Percentiles rank a stretch among this genome's conserved stretches.
Conservation (phyloP, 139 green algal species). For the Chlorella ohadii region DNA sequence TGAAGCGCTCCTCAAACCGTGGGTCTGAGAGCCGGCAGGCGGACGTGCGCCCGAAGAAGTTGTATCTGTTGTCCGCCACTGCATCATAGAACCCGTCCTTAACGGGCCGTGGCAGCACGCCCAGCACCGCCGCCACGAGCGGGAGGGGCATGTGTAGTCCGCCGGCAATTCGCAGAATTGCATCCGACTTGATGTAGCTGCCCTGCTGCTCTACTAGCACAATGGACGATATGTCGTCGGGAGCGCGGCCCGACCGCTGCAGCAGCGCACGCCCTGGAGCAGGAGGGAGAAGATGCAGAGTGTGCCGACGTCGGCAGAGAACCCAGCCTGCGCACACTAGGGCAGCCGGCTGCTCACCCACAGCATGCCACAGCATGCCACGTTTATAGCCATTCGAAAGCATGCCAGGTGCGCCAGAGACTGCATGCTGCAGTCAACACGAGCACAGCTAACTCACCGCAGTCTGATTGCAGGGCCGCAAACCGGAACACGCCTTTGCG, state of each 20-base stretch:
- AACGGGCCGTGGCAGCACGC: constrained; percentile 51
- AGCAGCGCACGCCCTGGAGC: constrained; percentile 68
- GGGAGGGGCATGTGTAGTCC: constrained; percentile 62
- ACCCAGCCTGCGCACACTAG: too few relatives aligned
- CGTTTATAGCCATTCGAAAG: too few relatives aligned
- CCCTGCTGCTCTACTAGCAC: constrained; percentile 69
- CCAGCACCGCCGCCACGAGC: constrained; percentile 53
- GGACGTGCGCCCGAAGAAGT: constrained; percentile 65
- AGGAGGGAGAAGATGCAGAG: too few relatives aligned
- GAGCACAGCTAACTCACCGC: too few relatives aligned
- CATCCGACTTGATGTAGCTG: constrained; percentile 67
- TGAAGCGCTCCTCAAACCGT: constrained; percentile 26
- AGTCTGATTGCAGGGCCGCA: constrained; percentile 78
- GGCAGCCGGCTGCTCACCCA: too few relatives aligned
- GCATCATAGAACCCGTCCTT: constrained; percentile 71
- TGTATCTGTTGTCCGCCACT: constrained; percentile 67
- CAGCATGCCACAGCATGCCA: too few relatives aligned
- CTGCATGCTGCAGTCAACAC: too few relatives aligned
- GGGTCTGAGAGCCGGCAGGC: constrained; percentile 61
- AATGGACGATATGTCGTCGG: constrained; percentile 89
- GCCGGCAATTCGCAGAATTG: constrained; percentile 67
- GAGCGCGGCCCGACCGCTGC: constrained; percentile 58
- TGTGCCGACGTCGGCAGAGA: too few relatives aligned
- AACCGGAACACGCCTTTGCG: constrained; percentile 60
- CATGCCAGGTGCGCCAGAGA: too few relatives aligned